Evolutionary conservation across 1,284 basidiomycete genomes (phyloP), one percentile per base, ranked within the genome.

Genomic region (Golubevia pallescens): DNA sequence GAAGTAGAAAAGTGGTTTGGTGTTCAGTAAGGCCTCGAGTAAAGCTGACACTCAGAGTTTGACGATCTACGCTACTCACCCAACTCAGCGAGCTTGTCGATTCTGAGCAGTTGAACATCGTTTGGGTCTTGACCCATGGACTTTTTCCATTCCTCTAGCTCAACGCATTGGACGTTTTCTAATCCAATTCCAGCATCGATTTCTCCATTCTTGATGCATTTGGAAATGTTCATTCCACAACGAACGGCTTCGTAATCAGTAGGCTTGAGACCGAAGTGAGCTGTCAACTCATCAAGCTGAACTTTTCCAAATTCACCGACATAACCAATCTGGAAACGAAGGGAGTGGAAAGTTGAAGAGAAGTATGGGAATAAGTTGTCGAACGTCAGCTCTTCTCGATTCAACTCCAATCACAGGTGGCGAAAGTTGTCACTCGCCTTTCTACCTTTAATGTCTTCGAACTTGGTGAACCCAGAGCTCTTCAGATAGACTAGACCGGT

Each of bases 291-390:
- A n/a, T 57, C 38, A 23, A 77, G 65, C 61, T 80, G 78, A 57
- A 80, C 75, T 68, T 80, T 80, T 56, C 78, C 78, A 57, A 80
- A 80, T 48, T 80, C 76, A 21, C 77, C 78, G 5, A 81, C 78
- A 56, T 81, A 81, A 52, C 77, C 77, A 60, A 81, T 76, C 48
- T 28, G 28, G 28, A 28, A 28, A 28, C 28, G 28, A 28, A 28
- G 28, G 28, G 28, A 28, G 28, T 28, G 28, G 28, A 28, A 28
- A 28, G 28, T 28, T 28, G 28, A 28, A 28, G 28, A 28, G 28
- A 28, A 28, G 28, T 28, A 28, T 28, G 28, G 28, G 28, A 28
- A 28, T 28, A 28, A 28, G 28, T 28, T 28, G 28, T 28, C 28
- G 28, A 28, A 28, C 28, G 28, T 28, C 28, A 28, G 28, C 28